These are phyloP conservation scores for Colletotrichum endophyticum DNA, from an alignment of 2,329 filamentous ascomycete genomes.

Conservation along the genomic window DNA sequence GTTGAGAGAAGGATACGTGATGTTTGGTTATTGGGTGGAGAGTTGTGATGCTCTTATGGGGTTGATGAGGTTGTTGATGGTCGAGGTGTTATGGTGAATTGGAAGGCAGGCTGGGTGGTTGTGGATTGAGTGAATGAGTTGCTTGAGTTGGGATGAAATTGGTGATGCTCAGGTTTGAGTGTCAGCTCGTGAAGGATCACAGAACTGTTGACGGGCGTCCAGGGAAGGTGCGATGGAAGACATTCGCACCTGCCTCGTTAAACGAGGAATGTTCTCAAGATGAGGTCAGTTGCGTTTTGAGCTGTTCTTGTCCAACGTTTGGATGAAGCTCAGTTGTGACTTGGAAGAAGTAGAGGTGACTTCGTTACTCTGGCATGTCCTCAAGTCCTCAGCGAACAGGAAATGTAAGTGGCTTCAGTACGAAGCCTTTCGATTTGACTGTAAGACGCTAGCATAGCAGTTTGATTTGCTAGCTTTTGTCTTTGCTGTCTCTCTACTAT, in stretches of 20 bases:
- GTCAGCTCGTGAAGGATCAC: accelerated
- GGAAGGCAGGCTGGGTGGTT: background rate
- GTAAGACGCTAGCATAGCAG: background rate
- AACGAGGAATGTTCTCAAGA: accelerated
- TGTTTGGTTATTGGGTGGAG: background rate
- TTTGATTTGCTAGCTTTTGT: background rate
- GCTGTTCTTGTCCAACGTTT: background rate
- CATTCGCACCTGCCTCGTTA: background rate
- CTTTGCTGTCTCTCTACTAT: background rate
- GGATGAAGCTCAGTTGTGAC: accelerated
- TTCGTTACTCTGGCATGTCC: background rate
- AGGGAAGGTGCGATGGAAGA: background rate
- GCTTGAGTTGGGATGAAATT: background rate
- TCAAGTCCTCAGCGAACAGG: accelerated
- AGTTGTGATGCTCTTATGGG: background rate
- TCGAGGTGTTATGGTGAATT: background rate
- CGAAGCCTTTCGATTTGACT: background rate
- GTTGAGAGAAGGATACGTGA: background rate
- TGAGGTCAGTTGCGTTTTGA: accelerated
- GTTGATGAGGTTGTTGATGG: accelerated
- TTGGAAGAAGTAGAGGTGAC: accelerated
- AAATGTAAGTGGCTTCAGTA: background rate
- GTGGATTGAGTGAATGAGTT: background rate
- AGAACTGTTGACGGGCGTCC: accelerated
- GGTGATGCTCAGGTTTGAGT: accelerated